These are phyloP conservation scores for Colletotrichum limetticola DNA, from an alignment of 2,329 filamentous ascomycete genomes.

Conservation along the genomic window DNA sequence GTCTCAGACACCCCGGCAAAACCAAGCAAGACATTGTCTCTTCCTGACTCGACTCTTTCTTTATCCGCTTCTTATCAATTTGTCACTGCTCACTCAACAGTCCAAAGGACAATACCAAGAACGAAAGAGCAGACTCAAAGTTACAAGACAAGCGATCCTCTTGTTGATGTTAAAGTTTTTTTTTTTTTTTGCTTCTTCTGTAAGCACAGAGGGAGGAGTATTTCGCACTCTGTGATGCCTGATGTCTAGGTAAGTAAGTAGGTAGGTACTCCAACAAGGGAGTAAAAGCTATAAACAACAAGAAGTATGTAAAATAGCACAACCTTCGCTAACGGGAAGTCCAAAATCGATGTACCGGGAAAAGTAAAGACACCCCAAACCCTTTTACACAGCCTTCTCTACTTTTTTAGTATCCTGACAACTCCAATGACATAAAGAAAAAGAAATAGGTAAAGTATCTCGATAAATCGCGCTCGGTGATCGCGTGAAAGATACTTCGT, in stretches of 20 bases:
- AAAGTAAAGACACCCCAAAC: neutral
- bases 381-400: neutral
- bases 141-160: neutral
- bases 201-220: neutral
- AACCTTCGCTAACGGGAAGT: neutral
- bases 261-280: neutral
- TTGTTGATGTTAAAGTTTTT: neutral
- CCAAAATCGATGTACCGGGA: neutral
- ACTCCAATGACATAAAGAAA: neutral
- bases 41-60: no score
- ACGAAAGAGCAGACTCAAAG: neutral
- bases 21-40: no score
- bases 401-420: conserved; percentile 6
- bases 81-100: neutral
- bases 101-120: no score
- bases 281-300: neutral
- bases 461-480: neutral
- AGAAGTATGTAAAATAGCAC: neutral
- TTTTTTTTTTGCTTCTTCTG: neutral
- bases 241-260: neutral
- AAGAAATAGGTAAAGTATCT: neutral
- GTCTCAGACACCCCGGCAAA: no score
- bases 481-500: neutral
- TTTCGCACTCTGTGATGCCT: neutral
- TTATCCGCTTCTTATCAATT: neutral